Conservation (phyloP, 768 basidiomycete species). For the Sarcomyxa edulis region DNA sequence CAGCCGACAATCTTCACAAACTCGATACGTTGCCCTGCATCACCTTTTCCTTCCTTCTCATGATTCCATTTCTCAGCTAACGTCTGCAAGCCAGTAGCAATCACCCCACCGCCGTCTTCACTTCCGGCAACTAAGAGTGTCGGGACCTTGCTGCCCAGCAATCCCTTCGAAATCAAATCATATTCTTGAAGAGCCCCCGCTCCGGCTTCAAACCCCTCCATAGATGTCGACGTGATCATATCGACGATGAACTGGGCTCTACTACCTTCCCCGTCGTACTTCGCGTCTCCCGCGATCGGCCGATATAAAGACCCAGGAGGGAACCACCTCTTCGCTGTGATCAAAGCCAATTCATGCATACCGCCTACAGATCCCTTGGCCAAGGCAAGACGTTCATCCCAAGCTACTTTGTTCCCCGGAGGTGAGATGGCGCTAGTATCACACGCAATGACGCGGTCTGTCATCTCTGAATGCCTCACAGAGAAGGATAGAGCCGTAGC, state of each 20-base stretch:
- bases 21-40: conserved; percentile 17
- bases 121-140: conserved; percentile 42
- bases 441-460: conserved; percentile 40
- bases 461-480: conserved; percentile 26
- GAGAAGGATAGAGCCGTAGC: conserved; percentile 44
- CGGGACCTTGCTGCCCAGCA: conserved; percentile 21
- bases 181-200: conserved; percentile 41
- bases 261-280: conserved; percentile 10
- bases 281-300: conserved; percentile 8
- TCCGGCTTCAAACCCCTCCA: conserved; percentile 40
- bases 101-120: conserved; percentile 43
- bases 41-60: too few relatives aligned
- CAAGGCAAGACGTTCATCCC: conserved; percentile 39
- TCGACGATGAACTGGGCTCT: conserved; percentile 20
- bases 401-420: conserved; percentile 40
- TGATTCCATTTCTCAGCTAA: conserved; percentile 28
- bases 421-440: conserved; percentile 41
- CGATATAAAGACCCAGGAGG: conserved; percentile 28
- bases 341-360: conserved; percentile 33
- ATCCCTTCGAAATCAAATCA: conserved; percentile 26
- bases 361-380: conserved; percentile 31
- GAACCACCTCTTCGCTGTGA: conserved; percentile 48
- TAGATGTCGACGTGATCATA: conserved; percentile 34
- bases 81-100: conserved; percentile 30
- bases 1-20: conserved; percentile 30